A percentile compares a stretch with the other conserved stretches of the same genome.
phyloP scores from a whole-genome alignment of 2,329 filamentous ascomycete genomes.

The Fusarium sp. region DNA sequence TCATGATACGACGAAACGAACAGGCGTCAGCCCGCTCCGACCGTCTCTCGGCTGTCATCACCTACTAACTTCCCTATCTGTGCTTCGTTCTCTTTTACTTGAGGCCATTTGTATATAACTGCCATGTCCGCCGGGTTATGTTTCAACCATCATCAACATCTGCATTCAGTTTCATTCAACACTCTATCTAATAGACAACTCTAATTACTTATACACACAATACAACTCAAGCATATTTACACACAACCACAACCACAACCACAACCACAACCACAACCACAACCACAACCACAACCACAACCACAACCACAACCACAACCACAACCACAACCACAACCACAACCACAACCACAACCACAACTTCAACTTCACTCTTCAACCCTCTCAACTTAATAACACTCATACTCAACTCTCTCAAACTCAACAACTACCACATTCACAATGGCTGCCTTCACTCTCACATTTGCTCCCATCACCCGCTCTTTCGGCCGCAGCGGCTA shows the following conservation, averaged over 20 bases:
- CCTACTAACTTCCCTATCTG: conserved; percentile 25
- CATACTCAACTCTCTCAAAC: conserved; percentile 8
- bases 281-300: not conserved
- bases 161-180: conserved; percentile 21
- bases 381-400: conserved; percentile 4
- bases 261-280: not conserved
- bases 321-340: conserved; percentile 23
- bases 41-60: conserved; percentile 12
- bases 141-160: conserved; percentile 34
- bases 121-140: conserved; percentile 16
- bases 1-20: conserved; percentile 37
- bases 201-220: conserved; percentile 12
- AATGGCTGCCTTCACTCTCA: conserved; percentile 53
- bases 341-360: conserved; percentile 5
- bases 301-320: conserved; percentile 20
- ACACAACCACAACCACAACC: conserved; percentile 11
- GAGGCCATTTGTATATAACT: conserved; percentile 39
- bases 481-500: conserved; percentile 47
- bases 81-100: conserved; percentile 12
- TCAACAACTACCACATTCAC: conserved; percentile 19
- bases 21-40: conserved; percentile 44
- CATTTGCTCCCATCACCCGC: conserved; percentile 45
- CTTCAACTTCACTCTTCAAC: conserved; percentile 4
- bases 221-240: conserved; percentile 7
- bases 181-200: conserved; percentile 22